Conservation (phyloP, 805 yeast genomes). For the Starmera caribaea region DNA sequence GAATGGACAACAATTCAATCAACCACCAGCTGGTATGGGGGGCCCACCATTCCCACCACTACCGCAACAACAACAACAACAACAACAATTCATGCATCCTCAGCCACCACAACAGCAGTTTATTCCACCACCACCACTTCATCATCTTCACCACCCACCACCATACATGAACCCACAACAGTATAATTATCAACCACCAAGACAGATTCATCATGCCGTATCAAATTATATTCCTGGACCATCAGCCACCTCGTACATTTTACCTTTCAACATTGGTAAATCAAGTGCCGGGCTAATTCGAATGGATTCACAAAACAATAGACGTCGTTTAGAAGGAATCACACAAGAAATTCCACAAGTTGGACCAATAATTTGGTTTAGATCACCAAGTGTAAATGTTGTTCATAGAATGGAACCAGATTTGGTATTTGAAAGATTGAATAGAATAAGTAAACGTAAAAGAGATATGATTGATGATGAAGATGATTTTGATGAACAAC, state of each 20-base stretch:
- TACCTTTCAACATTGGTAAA: slow-evolving; percentile 16
- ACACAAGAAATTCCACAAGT: slow-evolving; percentile 7
- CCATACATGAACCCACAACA: slow-evolving; percentile 10
- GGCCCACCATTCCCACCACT: slow-evolving; percentile 1
- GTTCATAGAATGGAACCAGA: slow-evolving; percentile 26
- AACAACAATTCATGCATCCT: slow-evolving; percentile 11
- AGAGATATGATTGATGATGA: slow-evolving; percentile 14
- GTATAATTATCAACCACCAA: neutral
- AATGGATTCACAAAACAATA: slow-evolving; percentile 24
- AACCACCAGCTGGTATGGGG: no score
- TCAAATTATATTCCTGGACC: slow-evolving; percentile 16
- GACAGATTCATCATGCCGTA: slow-evolving; percentile 12
- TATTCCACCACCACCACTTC: neutral
- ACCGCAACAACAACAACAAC: slow-evolving; percentile 4
- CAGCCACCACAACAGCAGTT: no score
- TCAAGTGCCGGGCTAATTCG: slow-evolving; percentile 17
- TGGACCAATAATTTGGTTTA: slow-evolving; percentile 52
- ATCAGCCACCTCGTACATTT: slow-evolving; percentile 23
- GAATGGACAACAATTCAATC: slow-evolving; percentile 9
- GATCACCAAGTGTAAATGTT: slow-evolving; percentile 51
- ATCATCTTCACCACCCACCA: slow-evolving; percentile 10
- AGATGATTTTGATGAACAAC: slow-evolving; percentile 14
- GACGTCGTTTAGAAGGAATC: slow-evolving; percentile 16
- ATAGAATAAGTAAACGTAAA: slow-evolving; percentile 5
- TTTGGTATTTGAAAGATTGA: slow-evolving; percentile 5